Conservation (phyloP, 163 green algal species). For the Chlorella variabilis region DNA sequence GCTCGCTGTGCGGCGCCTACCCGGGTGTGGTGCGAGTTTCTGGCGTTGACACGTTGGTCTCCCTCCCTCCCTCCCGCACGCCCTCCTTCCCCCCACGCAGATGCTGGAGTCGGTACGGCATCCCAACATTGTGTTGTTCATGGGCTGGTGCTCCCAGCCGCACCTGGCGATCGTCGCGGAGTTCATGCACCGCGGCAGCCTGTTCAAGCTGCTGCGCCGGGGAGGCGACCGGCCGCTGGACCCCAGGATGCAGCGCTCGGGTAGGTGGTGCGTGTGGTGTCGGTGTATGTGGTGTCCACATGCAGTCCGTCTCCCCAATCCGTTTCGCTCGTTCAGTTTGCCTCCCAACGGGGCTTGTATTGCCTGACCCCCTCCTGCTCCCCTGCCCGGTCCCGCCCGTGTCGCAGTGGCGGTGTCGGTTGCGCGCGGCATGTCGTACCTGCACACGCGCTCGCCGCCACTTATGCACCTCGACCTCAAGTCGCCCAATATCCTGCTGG, state of each 20-base stretch:
- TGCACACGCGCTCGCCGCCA: slow-evolving; percentile 65
- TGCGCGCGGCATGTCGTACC: slow-evolving; percentile 60
- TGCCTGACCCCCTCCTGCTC: no score
- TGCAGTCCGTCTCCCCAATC: no score
- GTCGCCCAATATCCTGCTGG: slow-evolving; percentile 67
- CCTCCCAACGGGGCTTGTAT: no score
- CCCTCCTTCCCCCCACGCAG: no score
- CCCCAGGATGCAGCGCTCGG: slow-evolving; percentile 29
- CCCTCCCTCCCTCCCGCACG: no score
- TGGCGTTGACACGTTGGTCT: no score
- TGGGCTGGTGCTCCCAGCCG: slow-evolving; percentile 47
- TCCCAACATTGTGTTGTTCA: slow-evolving; percentile 76
- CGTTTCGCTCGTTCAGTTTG: no score
- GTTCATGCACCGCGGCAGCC: slow-evolving; percentile 53
- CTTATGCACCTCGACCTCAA: slow-evolving; percentile 81
- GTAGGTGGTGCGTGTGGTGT: background rate
- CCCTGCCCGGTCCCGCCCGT: background rate
- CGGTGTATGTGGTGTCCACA: no score
- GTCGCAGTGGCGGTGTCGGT: slow-evolving; percentile 48
- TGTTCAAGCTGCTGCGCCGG: slow-evolving; percentile 57
- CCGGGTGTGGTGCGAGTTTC: no score
- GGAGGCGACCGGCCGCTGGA: slow-evolving; percentile 34
- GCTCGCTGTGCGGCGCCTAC: no score
- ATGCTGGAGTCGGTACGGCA: slow-evolving; percentile 68
- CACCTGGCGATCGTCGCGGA: slow-evolving; percentile 63